Evolutionary conservation across 305 asterid species (phyloP), one percentile per base, ranked within the genome.

Genomic region (Fraxinus greggii): DNA sequence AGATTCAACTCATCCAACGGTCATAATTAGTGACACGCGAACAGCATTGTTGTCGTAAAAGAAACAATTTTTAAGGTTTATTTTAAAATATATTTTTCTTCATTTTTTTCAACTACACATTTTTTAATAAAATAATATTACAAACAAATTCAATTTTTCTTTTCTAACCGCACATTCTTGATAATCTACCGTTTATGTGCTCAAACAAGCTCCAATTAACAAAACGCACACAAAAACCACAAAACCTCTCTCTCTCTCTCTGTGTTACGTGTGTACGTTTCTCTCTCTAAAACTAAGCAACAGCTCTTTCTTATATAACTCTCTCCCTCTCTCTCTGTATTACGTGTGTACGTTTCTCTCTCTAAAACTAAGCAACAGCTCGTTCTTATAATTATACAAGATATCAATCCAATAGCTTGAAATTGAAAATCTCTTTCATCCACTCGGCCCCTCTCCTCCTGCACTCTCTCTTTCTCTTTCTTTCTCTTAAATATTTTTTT

Each of bases 391-490:
- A 59, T 19, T 82, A 86, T 82, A 86, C 90, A 45, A 45, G 56
- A 89, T 72, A 77, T 88, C 91, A 80, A 85, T 85, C 91, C 88
- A 88, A 56, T 83, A 5, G 83, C 92, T 84, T 83, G 23, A 70
- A 74, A 80, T 81, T 78, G 56, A 88, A 81, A 88, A 72, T 40
- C 80, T 17, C 26, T 69, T 36, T 1, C 21, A 4, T 63, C 84
- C 59, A 33, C 59, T 15, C 38, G 21, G 23, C 74, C 81, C 40
- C 61, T 40, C 63, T 7, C 21, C 67, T 56, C 29, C 48, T 36
- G 10, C 26, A 36, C 54, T 42, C 54, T 42, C n/a, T 42, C 54
- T 42, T 0, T 38, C 5, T 21, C 51, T 48, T 0, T 80, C 75
- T 75, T 72, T 79, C 83, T 45, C 79, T 35, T 42, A 72, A 78